Evolutionary conservation across 768 basidiomycete species (phyloP).

Genomic region (Leucosporidium creatinivorum): DNA sequence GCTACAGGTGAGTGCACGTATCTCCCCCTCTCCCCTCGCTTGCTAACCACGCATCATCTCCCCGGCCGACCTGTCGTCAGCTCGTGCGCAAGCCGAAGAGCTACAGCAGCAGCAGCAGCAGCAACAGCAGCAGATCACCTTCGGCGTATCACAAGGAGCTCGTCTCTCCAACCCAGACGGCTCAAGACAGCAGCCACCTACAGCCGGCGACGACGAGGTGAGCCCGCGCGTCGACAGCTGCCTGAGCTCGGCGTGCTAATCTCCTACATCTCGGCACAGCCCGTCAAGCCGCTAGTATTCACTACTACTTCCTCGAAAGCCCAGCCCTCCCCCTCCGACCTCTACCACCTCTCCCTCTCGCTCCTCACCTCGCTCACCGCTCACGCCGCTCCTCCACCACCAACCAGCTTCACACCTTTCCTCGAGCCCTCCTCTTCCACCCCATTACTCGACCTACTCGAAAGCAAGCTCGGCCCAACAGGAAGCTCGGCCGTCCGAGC

Average conservation of each 20-base stretch:
- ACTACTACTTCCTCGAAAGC: neutral
- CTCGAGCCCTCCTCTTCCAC: conserved; percentile 6
- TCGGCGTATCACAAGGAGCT: conserved; percentile 4
- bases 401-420: conserved; percentile 12
- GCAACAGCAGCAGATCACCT: conserved; percentile 16
- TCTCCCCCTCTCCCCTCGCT: neutral
- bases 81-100: neutral
- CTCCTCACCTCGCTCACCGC: conserved; percentile 18
- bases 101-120: conserved; percentile 12
- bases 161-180: neutral
- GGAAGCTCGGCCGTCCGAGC: neutral
- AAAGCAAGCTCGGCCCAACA: neutral
- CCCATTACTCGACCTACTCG: conserved; percentile 20
- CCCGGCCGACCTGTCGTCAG: neutral
- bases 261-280: neutral
- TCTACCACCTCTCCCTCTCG: conserved; percentile 28
- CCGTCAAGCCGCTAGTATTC: neutral
- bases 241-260: neutral
- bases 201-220: neutral
- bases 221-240: neutral
- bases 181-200: neutral
- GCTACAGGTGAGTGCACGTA: too few species aligned
- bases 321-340: conserved; percentile 3
- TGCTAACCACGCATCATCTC: neutral
- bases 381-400: conserved; percentile 5